Base-by-base conservation (phyloP, 106 monocot genomes). In the Phalaenopsis aphrodite region DNA sequence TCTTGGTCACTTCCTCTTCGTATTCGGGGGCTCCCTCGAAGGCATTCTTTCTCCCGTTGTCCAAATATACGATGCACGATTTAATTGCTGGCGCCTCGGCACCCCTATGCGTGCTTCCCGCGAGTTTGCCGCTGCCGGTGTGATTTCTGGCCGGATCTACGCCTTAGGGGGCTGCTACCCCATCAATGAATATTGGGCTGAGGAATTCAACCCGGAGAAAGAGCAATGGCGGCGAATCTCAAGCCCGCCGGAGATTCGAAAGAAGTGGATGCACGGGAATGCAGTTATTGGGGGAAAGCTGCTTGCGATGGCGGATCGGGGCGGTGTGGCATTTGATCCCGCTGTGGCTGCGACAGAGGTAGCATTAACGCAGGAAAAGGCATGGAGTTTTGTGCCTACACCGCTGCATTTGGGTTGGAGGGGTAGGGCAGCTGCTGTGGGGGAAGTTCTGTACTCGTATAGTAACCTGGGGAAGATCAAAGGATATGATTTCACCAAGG, bases 231-330 rank as follows among this genome's bases (percentile, higher is more conserved):
- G 41, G 9, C 58, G 69, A 1, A 77, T 96, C 24, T 75, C 83
- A 41, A 90, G 93, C 80, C 96, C 96, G 1, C 66, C 79, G 18
- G 71, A 68, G 5, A 16, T 91, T 37, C 85, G 91, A 47, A 81
- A 91, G 76, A 93, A 85, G 84, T 93, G 91, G 93, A 93, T 93
- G 89, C 93, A 90, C 83, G 93, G 93, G 2, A 84, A 77, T 77
- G 93, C 79, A 11, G 89, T 93, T 18, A 78, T 96, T 10, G 87
- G 78, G 19, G 87, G 91, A 76, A 86, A 77, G 83, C 72, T 96
- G n/a, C 83, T 96, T 5, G 96, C 91, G 12, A 81, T 93, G 82
- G 91, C 88, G 37, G 93, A 96, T 72, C 89, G 89, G 2, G 96
- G 96, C 1, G 96, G 93, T 5, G 57, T 96, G 11, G 78, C 79